Conservation (phyloP, 345 rosid genomes). For the Durio zibethinus region DNA sequence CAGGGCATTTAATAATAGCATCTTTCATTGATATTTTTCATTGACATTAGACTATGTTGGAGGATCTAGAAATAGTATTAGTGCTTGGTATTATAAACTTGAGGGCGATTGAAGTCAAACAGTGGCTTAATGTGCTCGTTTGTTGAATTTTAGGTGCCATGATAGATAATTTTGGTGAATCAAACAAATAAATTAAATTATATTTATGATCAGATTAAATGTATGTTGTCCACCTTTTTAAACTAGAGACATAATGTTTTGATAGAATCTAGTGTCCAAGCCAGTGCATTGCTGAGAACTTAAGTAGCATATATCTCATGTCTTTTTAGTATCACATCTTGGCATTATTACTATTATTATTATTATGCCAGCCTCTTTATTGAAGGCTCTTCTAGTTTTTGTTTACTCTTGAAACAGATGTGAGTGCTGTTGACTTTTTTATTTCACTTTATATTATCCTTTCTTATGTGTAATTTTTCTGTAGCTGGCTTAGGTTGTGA, state of each 20-base stretch:
- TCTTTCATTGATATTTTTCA: background rate
- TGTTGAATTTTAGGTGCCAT: background rate
- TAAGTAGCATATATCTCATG: background rate
- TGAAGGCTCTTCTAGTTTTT: background rate
- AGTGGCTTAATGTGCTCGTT: background rate
- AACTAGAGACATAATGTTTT: background rate
- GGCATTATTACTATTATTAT: background rate
- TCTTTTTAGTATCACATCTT: background rate
- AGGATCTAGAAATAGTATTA: background rate
- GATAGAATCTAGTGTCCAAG: background rate
- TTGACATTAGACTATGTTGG: background rate
- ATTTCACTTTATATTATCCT: background rate
- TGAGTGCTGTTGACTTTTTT: background rate
- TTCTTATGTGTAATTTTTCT: conserved; percentile 15
- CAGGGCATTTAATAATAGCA: background rate
- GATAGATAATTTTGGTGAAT: background rate
- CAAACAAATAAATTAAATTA: background rate
- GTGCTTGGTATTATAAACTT: background rate
- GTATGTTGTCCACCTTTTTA: background rate
- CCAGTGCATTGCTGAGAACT: background rate
- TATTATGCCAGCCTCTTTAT: background rate
- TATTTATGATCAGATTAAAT: background rate
- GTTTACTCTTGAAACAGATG: background rate
- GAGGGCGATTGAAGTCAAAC: background rate
- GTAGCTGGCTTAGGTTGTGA: conserved; percentile 70